phyloP scores from a whole-genome alignment of 2,329 filamentous ascomycete genomes.

The Cytospora chrysosperma region DNA sequence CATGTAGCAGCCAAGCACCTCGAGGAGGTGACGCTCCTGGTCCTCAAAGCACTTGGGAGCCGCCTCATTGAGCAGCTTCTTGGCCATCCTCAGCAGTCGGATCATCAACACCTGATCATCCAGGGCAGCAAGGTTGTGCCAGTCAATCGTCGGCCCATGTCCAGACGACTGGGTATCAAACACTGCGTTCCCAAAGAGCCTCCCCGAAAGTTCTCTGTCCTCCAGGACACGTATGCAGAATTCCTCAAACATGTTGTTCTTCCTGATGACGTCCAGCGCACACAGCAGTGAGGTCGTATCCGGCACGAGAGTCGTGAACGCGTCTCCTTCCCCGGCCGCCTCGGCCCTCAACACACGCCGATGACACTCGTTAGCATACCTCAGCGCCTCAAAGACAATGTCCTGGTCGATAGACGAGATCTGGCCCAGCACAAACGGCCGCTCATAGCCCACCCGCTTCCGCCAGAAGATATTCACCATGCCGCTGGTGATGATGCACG shows the following conservation, averaged over 20 bases:
- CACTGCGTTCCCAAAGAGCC: constrained; percentile 4
- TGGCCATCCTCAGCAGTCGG: constrained; percentile 15
- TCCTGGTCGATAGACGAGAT: constrained; percentile 24
- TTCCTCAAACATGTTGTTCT: constrained; percentile 29
- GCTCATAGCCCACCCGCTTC: constrained; percentile 45
- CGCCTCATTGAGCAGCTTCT: constrained; percentile 21
- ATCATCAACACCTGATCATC: constrained; percentile 13
- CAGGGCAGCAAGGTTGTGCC: constrained; percentile 11
- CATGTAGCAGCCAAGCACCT: constrained; percentile 27
- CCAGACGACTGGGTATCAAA: background rate
- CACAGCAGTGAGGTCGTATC: constrained; percentile 25
- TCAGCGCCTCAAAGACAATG: constrained; percentile 32
- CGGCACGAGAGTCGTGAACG: constrained; percentile 23
- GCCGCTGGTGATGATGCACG: constrained; percentile 47
- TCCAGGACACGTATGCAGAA: constrained; percentile 26
- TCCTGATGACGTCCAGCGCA: constrained; percentile 27
- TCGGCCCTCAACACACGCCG: constrained; percentile 16
- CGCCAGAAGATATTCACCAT: constrained; percentile 51
- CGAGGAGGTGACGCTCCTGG: constrained; percentile 27
- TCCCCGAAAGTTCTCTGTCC: constrained; percentile 7
- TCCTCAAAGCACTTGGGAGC: constrained; percentile 24
- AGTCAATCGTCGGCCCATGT: constrained; percentile 22
- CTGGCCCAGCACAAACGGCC: constrained; percentile 31
- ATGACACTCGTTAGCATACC: constrained; percentile 25
- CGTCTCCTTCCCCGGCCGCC: constrained; percentile 12